These are phyloP conservation scores for Verbena officinalis DNA, from an alignment of 257 asterid genomes.

Conservation along the genomic window DNA sequence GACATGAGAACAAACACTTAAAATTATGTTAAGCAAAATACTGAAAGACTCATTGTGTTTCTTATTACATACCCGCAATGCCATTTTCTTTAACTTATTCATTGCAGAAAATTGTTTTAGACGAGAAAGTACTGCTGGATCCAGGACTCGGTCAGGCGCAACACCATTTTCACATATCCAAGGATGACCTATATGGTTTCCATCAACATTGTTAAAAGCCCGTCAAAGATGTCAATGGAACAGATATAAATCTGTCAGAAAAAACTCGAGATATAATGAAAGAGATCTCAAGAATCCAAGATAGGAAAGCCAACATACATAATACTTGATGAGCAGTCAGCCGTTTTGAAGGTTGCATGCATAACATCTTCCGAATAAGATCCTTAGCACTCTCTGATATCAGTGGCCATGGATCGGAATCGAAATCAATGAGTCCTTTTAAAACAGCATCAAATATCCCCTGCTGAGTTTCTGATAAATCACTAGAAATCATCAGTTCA, in stretches of 20 bases:
- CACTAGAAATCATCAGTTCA: constrained; percentile 24
- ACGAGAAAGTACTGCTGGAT: constrained; percentile 83
- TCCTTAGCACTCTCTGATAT: constrained; percentile 85
- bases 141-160: constrained; percentile 79
- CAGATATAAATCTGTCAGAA: not conserved
- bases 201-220: constrained; percentile 14
- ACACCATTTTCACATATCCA: constrained; percentile 85
- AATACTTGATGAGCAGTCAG: constrained; percentile 82
- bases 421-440: constrained; percentile 80
- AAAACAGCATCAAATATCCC: constrained; percentile 89
- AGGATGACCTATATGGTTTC: constrained; percentile 63
- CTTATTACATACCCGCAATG: constrained; percentile 68
- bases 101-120: constrained; percentile 78
- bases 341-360: constrained; percentile 77
- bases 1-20: constrained; percentile 19
- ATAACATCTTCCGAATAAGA: constrained; percentile 76
- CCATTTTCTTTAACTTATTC: constrained; percentile 87
- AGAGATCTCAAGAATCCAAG: constrained; percentile 1
- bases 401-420: constrained; percentile 85
- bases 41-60: not conserved
- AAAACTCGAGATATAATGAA: constrained; percentile 1
- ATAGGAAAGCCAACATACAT: constrained; percentile 47
- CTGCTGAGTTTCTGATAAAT: constrained; percentile 76
- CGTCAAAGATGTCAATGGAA: not conserved
- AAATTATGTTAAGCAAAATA: constrained; percentile 1